A percentile compares a stretch with the other conserved stretches of the same genome.
These are phyloP conservation scores for Scheffersomyces stipitis DNA, from an alignment of 805 yeast genomes.

Conservation along the genomic window DNA sequence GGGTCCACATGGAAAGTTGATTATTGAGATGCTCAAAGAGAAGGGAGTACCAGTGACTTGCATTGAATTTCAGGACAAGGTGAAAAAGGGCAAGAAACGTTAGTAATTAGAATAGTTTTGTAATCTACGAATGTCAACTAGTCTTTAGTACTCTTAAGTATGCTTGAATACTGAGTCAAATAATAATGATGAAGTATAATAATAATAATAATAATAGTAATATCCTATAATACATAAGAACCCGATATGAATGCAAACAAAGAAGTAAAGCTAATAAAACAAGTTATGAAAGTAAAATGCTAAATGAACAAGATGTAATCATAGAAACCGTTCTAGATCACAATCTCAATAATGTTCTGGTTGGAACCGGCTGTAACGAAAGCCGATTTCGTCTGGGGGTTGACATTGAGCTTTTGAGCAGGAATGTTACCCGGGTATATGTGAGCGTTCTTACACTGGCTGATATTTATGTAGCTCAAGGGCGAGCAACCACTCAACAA, in stretches of 20 bases:
- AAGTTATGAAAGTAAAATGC: not conserved
- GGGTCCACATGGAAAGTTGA: conserved; percentile 76
- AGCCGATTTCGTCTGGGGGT: conserved; percentile 54
- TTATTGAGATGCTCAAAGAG: conserved; percentile 55
- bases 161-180: conserved; percentile 1
- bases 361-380: conserved; percentile 55
- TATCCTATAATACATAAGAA: not conserved
- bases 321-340: conserved; percentile 31
- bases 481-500: conserved; percentile 56
- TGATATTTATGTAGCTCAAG: conserved; percentile 54
- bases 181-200: conserved; percentile 1
- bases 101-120: not conserved
- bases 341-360: conserved; percentile 58
- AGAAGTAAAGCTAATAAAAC: not conserved
- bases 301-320: not conserved
- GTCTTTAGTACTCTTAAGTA: not conserved
- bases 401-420: conserved; percentile 53
- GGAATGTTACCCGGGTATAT: conserved; percentile 59
- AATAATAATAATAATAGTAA: too few species aligned
- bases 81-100: conserved; percentile 52
- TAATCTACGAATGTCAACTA: not conserved
- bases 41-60: conserved; percentile 66
- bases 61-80: conserved; percentile 65
- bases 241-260: not conserved
- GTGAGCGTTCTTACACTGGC: conserved; percentile 73